Percentiles rank a stretch among this genome's conserved stretches.
phyloP scores from a whole-genome alignment of 1,139 yeast genomes.

The Eremothecium gossypii region DNA sequence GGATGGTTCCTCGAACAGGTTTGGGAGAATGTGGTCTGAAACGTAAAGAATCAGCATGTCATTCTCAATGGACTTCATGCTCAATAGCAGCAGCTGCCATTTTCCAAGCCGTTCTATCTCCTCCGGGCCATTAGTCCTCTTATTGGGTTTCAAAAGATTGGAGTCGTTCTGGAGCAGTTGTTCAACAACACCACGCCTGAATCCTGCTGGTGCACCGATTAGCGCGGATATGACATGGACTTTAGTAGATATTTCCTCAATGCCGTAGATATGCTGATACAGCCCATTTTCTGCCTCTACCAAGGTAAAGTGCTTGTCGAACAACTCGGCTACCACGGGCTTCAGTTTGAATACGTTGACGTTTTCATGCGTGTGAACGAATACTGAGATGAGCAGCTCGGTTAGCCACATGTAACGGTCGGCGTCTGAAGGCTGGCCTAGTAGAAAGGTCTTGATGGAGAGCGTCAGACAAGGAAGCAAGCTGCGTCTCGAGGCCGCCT shows the following conservation, averaged over 20 bases:
- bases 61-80: constrained; percentile 22
- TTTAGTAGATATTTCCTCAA: constrained; percentile 48
- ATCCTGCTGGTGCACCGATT: constrained; percentile 30
- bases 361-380: constrained; percentile 45
- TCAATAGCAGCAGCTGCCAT: constrained; percentile 43
- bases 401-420: constrained; percentile 45
- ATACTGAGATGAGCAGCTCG: constrained; percentile 39
- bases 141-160: constrained; percentile 40
- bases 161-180: constrained; percentile 36
- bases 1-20: constrained; percentile 51
- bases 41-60: constrained; percentile 19
- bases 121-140: constrained; percentile 56
- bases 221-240: constrained; percentile 42
- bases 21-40: constrained; percentile 24
- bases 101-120: constrained; percentile 56
- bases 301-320: constrained; percentile 33
- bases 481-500: constrained; percentile 58
- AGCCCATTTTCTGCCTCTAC: constrained; percentile 23
- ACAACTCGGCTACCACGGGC: constrained; percentile 42
- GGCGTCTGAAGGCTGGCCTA: constrained; percentile 25
- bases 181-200: constrained; percentile 37
- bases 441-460: constrained; percentile 22
- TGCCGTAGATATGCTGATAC: constrained; percentile 49
- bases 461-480: constrained; percentile 52
- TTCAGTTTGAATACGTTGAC: constrained; percentile 55